Base-by-base conservation (phyloP, 805 yeast species). In the Yamadazyma tumulicola region DNA sequence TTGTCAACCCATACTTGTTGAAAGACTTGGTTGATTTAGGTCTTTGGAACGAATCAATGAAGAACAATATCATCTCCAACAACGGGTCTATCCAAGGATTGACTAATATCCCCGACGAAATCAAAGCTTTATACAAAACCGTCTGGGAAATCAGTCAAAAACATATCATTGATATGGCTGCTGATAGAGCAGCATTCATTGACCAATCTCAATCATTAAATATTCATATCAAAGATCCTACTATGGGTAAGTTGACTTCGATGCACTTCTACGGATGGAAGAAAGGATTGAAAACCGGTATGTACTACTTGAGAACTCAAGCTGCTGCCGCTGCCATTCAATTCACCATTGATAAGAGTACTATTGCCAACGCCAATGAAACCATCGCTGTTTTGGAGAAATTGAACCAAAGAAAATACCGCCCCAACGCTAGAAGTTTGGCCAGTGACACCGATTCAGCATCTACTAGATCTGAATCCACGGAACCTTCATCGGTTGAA, bases 211-310 rank as follows among this genome's bases (percentile, higher is more conserved):
- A 91, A 69, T 81, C 93, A 30, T 69, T 93, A 72, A 93, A 91
- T 60, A 79, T 93, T 45, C 89, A 86, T 67, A 72, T 93, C 61
- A 78, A 75, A 57, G 81, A 80, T 42, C 97, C 97, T 41, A 88
- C 97, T 2, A 85, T 87, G 91, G 95, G 96, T 52, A 93, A 93
- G 62, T 74, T 93, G 56, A 93, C 97, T 5, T 79, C 93, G 46
- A 93, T 93, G 97, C 98, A 93, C 62, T 93, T 93, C 72, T 91
- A 93, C 57, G 97, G 96, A 31, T 93, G 98, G 98, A 85, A 85
- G 71, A 87, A 85, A 70, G 98, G 98, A 42, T 75, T 93, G 58
- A 93, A 93, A 75, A 93, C 98, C 4, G 98, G 98, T 54, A 91
- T 93, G 94, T 93, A 93, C 72, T 93, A 93, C 65, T 71, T 93